Conservation (phyloP, 2,329 filamentous ascomycete genomes). For the Corynespora cassiicola region DNA sequence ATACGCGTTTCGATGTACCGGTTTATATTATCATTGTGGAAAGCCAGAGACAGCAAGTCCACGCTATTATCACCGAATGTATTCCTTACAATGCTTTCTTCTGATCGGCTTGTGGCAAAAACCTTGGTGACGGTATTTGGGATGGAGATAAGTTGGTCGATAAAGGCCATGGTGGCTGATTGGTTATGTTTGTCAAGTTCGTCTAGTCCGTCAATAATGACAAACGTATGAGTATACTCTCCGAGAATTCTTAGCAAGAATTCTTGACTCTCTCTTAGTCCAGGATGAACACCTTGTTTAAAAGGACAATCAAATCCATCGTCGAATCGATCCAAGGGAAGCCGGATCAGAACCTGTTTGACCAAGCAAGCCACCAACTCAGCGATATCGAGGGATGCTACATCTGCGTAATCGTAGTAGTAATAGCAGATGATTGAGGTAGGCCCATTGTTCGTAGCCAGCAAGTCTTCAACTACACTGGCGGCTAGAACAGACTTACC, state of each 20-base stretch:
- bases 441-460: neutral
- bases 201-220: constrained; percentile 25
- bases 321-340: constrained; percentile 13
- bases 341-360: constrained; percentile 14
- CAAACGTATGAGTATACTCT: constrained; percentile 3
- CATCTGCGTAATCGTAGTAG: constrained; percentile 23
- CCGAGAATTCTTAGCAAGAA: constrained; percentile 7
- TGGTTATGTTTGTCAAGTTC: constrained; percentile 15
- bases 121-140: constrained; percentile 6
- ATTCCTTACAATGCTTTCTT: no score
- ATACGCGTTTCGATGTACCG: constrained; percentile 13
- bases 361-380: constrained; percentile 15
- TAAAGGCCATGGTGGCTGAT: constrained; percentile 1
- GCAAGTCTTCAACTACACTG: constrained; percentile 12
- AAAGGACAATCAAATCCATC: constrained; percentile 10
- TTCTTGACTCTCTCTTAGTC: neutral
- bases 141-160: constrained; percentile 2
- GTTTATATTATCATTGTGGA: constrained; percentile 12
- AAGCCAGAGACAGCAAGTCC: no score
- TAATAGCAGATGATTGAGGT: constrained; percentile 15
- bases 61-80: no score
- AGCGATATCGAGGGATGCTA: constrained; percentile 11
- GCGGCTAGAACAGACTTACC: constrained; percentile 26
- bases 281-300: neutral
- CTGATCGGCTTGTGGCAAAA: constrained; percentile 19